Base-by-base conservation (phyloP, 2,329 filamentous ascomycete species). In the Elsinoe arachidis region DNA sequence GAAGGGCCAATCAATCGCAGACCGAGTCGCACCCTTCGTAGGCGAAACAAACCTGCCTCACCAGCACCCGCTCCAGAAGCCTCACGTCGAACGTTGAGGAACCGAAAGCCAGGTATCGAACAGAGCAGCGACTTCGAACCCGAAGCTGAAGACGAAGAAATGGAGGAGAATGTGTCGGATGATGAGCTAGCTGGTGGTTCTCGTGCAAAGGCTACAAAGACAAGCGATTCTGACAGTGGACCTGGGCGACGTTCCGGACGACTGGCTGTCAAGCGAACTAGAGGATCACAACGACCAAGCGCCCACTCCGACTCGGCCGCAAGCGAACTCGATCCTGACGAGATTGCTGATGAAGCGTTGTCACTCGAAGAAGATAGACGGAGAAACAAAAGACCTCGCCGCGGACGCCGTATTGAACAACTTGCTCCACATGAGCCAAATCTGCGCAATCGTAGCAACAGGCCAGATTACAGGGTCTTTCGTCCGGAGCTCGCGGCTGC, bases 381-480 rank as follows among this genome's bases (percentile, higher is more conserved):
- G n/a, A 65, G 68, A 14, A 71, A 69, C 56, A 70, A 72, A 60
- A 71, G 74, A 12, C 70, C 74, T n/a, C 66, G 70, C 19, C 60
- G 63, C 6, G 54, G 39, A 10, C 41, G 47, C 11, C 17, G 57
- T 49, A 39, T 30, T n/a, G 52, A 62, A 10, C 64, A 65, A 37
- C 67, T 69, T 58, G 60, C 26, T 30, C 2, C 65, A 5, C 70
- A 67, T 56, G 66, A 58, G 72, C 80, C 63, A 78, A 87, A 63
- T 60, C 65, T 73, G 71, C 82, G 52, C 80, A 86, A 67, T 77
- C 87, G 72, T 72, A 82, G 82, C 34, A 85, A 87, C 63, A 79
- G 81, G 49, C 87, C 93, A 30, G 88, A 96, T 69, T 97, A 97
- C 71, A 87, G 87, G 58, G 88, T 96, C 67, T 83, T 88, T 43